Conservation (phyloP, 441 rosid genomes). For the Flueggea neowawraea region DNA sequence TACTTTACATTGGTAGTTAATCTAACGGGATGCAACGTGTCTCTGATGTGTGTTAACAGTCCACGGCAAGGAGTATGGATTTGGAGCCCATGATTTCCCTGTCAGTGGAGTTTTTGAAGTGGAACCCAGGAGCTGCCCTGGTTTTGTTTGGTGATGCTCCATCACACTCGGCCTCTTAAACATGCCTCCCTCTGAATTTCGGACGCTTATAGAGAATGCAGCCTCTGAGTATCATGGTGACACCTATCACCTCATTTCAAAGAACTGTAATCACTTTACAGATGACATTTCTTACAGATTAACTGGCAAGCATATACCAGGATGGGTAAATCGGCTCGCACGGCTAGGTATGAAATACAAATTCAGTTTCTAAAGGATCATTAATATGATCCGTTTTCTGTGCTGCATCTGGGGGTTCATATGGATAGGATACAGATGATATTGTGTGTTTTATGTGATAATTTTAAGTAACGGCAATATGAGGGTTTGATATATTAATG, state of each 20-base stretch:
- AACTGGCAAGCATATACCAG: conserved; percentile 53
- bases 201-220: conserved; percentile 49
- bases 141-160: conserved; percentile 59
- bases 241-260: conserved; percentile 79
- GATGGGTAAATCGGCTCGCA: conserved; percentile 87
- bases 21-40: background rate
- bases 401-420: no score
- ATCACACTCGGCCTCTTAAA: conserved; percentile 38
- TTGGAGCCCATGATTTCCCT: conserved; percentile 83
- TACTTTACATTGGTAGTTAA: conserved; percentile 1
- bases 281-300: no score
- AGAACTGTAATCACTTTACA: conserved; percentile 87
- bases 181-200: conserved; percentile 50
- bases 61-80: conserved; percentile 78
- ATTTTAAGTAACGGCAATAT: no score
- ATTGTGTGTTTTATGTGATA: no score
- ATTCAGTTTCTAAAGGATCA: no score
- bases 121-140: conserved; percentile 76
- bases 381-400: no score
- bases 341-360: conserved; percentile 46
- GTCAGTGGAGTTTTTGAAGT: conserved; percentile 84
- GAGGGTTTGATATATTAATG: no score
- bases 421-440: no score
- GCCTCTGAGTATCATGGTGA: conserved; percentile 84
- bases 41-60: conserved; percentile 33